Conservation (phyloP, 306 rosid species). For the Lotus japonicus region DNA sequence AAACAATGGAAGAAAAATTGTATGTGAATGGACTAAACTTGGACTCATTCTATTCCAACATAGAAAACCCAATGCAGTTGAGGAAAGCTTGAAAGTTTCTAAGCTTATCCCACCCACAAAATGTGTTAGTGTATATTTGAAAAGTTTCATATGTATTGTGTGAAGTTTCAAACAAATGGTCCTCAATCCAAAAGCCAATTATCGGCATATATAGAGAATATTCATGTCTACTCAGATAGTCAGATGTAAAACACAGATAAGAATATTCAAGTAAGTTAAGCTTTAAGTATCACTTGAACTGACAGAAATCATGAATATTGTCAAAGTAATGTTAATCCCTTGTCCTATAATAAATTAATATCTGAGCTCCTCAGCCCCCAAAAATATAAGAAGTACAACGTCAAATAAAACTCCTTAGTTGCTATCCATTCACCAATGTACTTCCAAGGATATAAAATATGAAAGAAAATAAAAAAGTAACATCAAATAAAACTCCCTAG, state of each 20-base stretch:
- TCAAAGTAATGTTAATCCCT: background rate
- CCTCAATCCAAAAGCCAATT: background rate
- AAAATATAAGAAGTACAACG: background rate
- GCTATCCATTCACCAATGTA: background rate
- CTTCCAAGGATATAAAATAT: background rate
- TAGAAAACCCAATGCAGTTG: too few relatives aligned
- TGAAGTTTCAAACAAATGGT: background rate
- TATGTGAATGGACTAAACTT: too few relatives aligned
- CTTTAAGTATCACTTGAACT: background rate
- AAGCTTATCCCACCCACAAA: too few relatives aligned
- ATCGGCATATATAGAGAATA: background rate
- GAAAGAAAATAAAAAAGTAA: background rate
- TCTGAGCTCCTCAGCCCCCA: background rate
- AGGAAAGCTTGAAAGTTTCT: too few relatives aligned
- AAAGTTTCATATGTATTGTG: too few relatives aligned
- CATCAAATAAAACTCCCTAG: background rate
- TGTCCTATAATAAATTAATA: background rate
- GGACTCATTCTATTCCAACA: too few relatives aligned
- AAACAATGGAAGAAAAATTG: too few relatives aligned
- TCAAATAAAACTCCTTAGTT: background rate
- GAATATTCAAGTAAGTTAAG: too few relatives aligned
- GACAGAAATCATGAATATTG: background rate
- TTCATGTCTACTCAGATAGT: background rate
- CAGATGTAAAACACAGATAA: background rate
- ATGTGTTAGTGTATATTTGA: too few relatives aligned